Conservation (phyloP, 2,329 filamentous ascomycete species). For the Alternaria ventricosa region DNA sequence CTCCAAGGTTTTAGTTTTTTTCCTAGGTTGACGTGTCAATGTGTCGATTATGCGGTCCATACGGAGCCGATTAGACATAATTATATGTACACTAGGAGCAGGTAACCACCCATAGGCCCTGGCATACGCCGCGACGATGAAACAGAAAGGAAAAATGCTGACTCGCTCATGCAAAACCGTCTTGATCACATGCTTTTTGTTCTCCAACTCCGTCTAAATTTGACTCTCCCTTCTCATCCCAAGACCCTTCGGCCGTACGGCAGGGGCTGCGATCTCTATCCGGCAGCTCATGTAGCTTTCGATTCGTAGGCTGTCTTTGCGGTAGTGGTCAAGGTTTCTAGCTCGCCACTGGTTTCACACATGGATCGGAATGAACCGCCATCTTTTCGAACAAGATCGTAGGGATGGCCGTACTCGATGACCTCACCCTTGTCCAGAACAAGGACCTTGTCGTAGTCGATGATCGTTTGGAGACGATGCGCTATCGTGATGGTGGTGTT, state of each 20-base stretch:
- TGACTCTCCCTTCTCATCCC: neutral
- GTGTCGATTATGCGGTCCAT: neutral
- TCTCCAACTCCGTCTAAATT: neutral
- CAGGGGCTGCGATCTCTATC: neutral
- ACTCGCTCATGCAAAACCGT: neutral
- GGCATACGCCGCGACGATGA: neutral
- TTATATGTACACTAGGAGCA: neutral
- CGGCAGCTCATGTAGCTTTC: neutral
- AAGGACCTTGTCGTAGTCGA: slow-evolving; percentile 96
- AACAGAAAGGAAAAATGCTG: neutral
- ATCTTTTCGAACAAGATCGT: slow-evolving; percentile 69
- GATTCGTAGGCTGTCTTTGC: slow-evolving; percentile 58
- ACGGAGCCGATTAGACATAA: neutral
- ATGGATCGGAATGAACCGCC: slow-evolving; percentile 71
- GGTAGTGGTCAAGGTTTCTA: slow-evolving; percentile 63
- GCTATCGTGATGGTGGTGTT: slow-evolving; percentile 96
- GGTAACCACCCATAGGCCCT: neutral
- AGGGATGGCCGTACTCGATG: slow-evolving; percentile 90
- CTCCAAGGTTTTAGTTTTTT: no score
- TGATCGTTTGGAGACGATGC: slow-evolving; percentile 93
- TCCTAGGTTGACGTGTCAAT: neutral
- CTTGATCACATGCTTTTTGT: neutral
- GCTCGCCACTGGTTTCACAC: slow-evolving; percentile 70
- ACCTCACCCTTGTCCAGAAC: slow-evolving; percentile 89
- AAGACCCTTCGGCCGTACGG: neutral